Conservation (phyloP, 148 eudicot genomes). For the Mesembryanthemum crystallinum region DNA sequence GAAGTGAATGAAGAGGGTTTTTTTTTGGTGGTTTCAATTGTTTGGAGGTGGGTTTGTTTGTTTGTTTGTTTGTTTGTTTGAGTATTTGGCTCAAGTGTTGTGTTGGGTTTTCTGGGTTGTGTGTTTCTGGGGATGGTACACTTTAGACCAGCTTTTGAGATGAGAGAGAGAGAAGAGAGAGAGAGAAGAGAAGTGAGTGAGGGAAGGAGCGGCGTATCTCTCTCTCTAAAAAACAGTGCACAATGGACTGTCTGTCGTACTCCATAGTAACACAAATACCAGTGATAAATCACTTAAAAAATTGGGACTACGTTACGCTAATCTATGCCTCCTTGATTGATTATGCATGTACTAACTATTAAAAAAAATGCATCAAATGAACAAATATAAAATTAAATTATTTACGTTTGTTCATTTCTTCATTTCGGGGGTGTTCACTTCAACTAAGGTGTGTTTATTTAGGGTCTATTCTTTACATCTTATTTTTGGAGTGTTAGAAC, state of each 20-base stretch:
- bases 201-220: conserved; percentile 18
- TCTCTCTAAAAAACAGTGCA: conserved; percentile 15
- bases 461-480: no score
- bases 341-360: no score
- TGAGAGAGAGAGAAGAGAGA: conserved; percentile 5
- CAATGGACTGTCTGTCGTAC: conserved; percentile 9
- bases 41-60: not conserved
- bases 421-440: no score
- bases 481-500: no score
- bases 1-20: not conserved
- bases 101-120: conserved; percentile 1
- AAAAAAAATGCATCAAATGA: no score
- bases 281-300: not conserved
- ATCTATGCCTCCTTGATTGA: no score
- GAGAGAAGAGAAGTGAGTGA: not conserved
- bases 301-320: no score
- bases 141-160: conserved; percentile 31
- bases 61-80: not conserved
- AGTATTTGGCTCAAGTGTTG: not conserved
- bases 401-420: no score
- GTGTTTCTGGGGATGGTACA: conserved; percentile 16
- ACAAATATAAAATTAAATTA: no score
- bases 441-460: no score
- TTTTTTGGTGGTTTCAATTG: not conserved
- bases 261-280: not conserved